Evolutionary conservation across 306 rosid species (phyloP).

Genomic region (Cucumis hystrix): DNA sequence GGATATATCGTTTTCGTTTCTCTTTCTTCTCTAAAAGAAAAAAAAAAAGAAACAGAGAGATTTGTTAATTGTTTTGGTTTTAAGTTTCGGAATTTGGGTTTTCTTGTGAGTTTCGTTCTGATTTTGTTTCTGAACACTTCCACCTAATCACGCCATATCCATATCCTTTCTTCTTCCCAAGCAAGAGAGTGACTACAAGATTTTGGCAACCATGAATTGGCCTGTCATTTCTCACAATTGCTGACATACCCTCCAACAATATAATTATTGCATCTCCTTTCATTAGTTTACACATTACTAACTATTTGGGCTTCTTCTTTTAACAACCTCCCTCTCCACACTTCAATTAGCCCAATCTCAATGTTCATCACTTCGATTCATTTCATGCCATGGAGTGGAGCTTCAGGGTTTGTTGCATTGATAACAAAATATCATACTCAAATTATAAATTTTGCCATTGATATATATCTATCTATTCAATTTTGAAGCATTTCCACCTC

Average conservation of each 20-base stretch:
- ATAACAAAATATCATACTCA: no score
- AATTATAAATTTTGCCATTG: background rate
- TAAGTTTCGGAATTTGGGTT: slow-evolving; percentile 12
- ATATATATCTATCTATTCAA: no score
- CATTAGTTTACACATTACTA: background rate
- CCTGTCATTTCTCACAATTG: background rate
- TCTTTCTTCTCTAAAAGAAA: background rate
- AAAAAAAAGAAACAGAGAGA: no score
- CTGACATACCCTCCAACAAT: background rate
- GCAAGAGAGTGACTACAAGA: background rate
- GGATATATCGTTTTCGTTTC: slow-evolving; percentile 13
- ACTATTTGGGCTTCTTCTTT: background rate
- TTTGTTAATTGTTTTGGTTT: background rate
- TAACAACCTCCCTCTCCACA: no score
- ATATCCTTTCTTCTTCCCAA: slow-evolving; percentile 8
- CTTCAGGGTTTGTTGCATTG: background rate
- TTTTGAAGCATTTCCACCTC: no score
- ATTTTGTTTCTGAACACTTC: slow-evolving; percentile 23
- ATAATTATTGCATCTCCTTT: background rate
- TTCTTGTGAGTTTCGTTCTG: slow-evolving; percentile 24
- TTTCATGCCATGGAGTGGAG: background rate
- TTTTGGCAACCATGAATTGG: background rate
- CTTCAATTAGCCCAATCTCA: background rate
- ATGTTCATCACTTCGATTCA: background rate
- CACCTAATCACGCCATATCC: slow-evolving; percentile 31